Conservation (phyloP, 1,284 basidiomycete species). For the Ustilago cynodontis region DNA sequence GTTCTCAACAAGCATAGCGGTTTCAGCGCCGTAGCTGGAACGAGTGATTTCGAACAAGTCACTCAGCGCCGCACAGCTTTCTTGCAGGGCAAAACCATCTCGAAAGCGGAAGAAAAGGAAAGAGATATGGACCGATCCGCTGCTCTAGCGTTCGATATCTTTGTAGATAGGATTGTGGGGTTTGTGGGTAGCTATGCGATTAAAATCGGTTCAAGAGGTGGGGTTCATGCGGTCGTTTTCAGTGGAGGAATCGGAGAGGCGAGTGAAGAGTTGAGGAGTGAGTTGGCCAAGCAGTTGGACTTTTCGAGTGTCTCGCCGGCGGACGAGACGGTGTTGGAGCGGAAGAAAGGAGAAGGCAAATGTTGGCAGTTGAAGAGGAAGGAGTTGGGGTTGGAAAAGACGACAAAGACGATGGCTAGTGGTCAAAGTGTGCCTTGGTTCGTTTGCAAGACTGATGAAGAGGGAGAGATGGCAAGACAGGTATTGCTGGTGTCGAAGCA, state of each 20-base stretch:
- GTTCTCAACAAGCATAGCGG: constrained; percentile 38
- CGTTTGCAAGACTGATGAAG: constrained; percentile 33
- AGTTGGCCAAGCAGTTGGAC: constrained; percentile 7
- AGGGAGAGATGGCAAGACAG: constrained; percentile 19
- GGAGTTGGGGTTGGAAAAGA: neutral
- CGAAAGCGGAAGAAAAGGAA: constrained; percentile 12
- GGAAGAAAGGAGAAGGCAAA: neutral
- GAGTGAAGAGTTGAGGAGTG: constrained; percentile 5
- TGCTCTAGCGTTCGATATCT: constrained; percentile 40
- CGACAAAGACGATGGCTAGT: neutral
- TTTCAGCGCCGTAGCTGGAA: constrained; percentile 31
- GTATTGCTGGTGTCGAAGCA: neutral
- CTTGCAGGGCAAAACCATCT: neutral
- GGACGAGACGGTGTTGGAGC: neutral
- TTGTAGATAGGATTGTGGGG: constrained; percentile 43
- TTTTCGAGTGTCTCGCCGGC: constrained; percentile 8
- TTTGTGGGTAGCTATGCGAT: constrained; percentile 32
- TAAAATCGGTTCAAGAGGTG: constrained; percentile 31
- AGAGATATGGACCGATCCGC: constrained; percentile 5
- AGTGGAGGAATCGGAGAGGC: constrained; percentile 44
- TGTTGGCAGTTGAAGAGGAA: constrained; percentile 4
- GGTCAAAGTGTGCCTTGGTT: constrained; percentile 27
- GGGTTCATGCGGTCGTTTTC: constrained; percentile 40
- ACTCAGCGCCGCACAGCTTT: neutral
- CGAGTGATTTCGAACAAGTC: constrained; percentile 31